These are phyloP conservation scores for Aspergillus hortae DNA, from an alignment of 2,329 filamentous ascomycete species.

Conservation along the genomic window DNA sequence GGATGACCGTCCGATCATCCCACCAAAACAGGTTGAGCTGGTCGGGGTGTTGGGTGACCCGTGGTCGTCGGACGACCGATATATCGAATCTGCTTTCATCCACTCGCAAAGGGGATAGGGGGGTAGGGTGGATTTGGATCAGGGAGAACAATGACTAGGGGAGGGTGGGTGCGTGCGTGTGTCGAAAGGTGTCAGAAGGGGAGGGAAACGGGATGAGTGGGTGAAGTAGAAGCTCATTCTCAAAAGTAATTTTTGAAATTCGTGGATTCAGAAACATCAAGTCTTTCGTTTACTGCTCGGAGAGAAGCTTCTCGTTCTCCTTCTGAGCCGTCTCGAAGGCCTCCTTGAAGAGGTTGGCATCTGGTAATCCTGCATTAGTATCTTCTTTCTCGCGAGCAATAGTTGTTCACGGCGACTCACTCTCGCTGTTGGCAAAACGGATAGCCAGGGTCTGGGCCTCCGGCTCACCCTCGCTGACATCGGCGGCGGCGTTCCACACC, in stretches of 20 bases:
- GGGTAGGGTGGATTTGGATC: constrained; percentile 1
- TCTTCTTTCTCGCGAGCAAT: not conserved
- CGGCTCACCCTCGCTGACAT: constrained; percentile 96
- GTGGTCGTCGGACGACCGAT: constrained; percentile 14
- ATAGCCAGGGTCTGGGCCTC: constrained; percentile 96
- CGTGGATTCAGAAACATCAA: not conserved
- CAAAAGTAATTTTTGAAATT: not conserved
- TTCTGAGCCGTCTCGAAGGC: constrained; percentile 95
- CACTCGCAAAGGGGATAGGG: constrained; percentile 11
- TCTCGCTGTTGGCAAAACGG: constrained; percentile 95
- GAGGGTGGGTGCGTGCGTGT: constrained; percentile 3
- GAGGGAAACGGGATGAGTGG: not conserved
- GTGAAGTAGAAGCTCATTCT: not conserved
- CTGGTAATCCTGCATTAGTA: constrained; percentile 43
- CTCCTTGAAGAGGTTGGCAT: constrained; percentile 97
- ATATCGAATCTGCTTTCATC: constrained; percentile 26
- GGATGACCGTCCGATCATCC: not conserved
- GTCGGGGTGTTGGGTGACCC: constrained; percentile 9
- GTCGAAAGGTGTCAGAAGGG: not conserved
- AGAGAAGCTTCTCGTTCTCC: constrained; percentile 88
- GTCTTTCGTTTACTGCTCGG: constrained; percentile 38
- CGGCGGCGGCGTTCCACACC: constrained; percentile 98
- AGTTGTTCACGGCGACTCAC: constrained; percentile 53
- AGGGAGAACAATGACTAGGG: constrained; percentile 7
- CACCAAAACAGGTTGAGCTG: not conserved